These are phyloP conservation scores for Diospyros kaki DNA, from an alignment of 148 eudicot species.

Conservation along the genomic window DNA sequence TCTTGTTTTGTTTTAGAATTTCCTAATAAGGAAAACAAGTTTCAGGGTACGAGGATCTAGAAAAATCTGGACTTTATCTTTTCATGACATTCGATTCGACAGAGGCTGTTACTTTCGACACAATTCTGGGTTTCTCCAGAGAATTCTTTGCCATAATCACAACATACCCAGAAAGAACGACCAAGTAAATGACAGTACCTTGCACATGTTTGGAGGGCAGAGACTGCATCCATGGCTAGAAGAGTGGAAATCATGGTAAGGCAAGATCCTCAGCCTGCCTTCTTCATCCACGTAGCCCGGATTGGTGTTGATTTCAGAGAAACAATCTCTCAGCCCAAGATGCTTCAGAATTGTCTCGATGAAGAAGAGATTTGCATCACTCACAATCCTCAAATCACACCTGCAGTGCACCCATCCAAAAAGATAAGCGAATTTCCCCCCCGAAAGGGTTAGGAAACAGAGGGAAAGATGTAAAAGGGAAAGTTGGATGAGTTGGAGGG, in stretches of 20 bases:
- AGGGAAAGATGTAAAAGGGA: not conserved
- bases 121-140: too few species aligned
- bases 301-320: constrained; percentile 72
- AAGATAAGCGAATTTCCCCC: not conserved
- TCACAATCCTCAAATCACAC: constrained; percentile 81
- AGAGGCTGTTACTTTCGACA: too few species aligned
- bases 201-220: constrained; percentile 99
- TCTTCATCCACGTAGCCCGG: constrained; percentile 55
- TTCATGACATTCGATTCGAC: too few species aligned
- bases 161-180: too few species aligned
- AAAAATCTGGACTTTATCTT: too few species aligned
- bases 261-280: constrained; percentile 63
- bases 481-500: not conserved
- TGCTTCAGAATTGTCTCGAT: constrained; percentile 68
- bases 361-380: constrained; percentile 79
- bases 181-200: constrained; percentile 26
- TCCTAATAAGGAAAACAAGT: too few species aligned
- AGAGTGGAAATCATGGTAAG: constrained; percentile 53
- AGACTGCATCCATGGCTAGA: constrained; percentile 53
- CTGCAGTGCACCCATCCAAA: constrained; percentile 21
- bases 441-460: not conserved
- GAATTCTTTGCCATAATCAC: too few species aligned
- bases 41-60: too few species aligned
- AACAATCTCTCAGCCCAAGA: constrained; percentile 51
- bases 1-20: too few species aligned